Evolutionary conservation across 2,329 filamentous ascomycete species (phyloP).

Genomic region (Xylariaceae sp.): DNA sequence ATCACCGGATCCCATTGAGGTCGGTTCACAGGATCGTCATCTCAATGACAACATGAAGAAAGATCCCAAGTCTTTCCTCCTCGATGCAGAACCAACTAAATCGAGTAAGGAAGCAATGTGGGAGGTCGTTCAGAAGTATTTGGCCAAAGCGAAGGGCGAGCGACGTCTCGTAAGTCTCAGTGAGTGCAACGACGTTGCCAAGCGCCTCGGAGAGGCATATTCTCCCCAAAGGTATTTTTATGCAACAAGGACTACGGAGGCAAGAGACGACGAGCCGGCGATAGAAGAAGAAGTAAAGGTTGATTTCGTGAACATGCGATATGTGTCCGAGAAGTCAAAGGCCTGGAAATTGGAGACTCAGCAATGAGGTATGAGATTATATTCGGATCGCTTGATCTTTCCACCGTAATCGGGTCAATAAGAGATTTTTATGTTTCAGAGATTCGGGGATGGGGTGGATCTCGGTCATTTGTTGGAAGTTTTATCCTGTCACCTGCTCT

Average conservation of each 20-base stretch:
- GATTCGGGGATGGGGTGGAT: too few relatives aligned
- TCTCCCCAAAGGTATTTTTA: constrained; percentile 25
- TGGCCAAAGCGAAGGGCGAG: constrained; percentile 29
- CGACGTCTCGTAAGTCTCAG: constrained; percentile 51
- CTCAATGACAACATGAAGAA: neutral
- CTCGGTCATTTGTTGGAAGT: too few relatives aligned
- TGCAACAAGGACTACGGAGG: constrained; percentile 1
- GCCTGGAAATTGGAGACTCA: constrained; percentile 7
- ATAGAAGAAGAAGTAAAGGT: constrained; percentile 12
- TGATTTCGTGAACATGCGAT: constrained; percentile 16
- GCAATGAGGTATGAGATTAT: too few relatives aligned
- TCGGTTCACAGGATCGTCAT: too few relatives aligned
- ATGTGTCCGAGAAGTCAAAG: neutral
- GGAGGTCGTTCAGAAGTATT: constrained; percentile 24
- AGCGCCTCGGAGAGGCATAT: constrained; percentile 50
- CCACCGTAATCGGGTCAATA: too few relatives aligned
- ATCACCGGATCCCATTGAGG: constrained; percentile 14
- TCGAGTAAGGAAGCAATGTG: constrained; percentile 22
- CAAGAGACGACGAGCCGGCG: constrained; percentile 2
- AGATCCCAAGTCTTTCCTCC: constrained; percentile 11
- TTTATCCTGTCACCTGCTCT: too few relatives aligned
- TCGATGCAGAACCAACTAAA: neutral
- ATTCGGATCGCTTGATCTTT: too few relatives aligned
- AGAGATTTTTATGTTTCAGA: too few relatives aligned
- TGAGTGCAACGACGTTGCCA: constrained; percentile 57